A percentile compares a stretch with the other conserved stretches of the same genome.
Conservation (phyloP, 805 yeast species). For the Candida ficus region DNA sequence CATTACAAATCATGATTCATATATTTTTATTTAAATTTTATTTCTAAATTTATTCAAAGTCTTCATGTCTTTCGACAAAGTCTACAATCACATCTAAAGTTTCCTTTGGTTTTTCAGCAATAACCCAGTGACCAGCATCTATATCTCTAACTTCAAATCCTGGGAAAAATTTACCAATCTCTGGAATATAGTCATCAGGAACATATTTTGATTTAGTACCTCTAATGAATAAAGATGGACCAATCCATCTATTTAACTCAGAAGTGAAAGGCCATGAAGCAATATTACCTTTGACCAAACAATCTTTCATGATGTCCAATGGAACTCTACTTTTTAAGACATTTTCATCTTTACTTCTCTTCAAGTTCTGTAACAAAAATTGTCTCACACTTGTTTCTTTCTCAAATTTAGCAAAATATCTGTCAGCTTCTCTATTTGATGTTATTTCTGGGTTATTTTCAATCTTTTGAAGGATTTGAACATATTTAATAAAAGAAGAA, state of each 20-base stretch:
- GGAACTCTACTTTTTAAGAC: conserved; percentile 48
- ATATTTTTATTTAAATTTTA: no score
- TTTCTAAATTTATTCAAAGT: conserved; percentile 8
- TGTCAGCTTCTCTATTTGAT: conserved; percentile 63
- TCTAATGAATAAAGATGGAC: conserved; percentile 74
- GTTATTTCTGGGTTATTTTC: conserved; percentile 40
- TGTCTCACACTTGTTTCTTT: conserved; percentile 57
- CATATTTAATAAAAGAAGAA: conserved; percentile 61
- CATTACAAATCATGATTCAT: no score
- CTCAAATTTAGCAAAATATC: conserved; percentile 58
- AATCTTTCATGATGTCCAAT: conserved; percentile 57
- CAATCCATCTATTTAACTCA: conserved; percentile 47
- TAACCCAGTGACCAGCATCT: conserved; percentile 90
- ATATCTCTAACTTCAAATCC: conserved; percentile 67
- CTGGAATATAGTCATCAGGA: conserved; percentile 74
- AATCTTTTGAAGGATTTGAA: conserved; percentile 56
- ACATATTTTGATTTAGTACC: conserved; percentile 75
- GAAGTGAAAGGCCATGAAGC: conserved; percentile 75
- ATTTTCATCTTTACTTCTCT: conserved; percentile 33
- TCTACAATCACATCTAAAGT: conserved; percentile 59
- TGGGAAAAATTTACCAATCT: conserved; percentile 76
- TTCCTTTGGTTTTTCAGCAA: conserved; percentile 78
- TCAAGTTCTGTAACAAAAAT: conserved; percentile 69
- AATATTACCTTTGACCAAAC: conserved; percentile 59
- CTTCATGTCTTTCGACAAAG: conserved; percentile 48